Conservation (phyloP, 2,329 filamentous ascomycete species). For the Sclerotinia minor region DNA sequence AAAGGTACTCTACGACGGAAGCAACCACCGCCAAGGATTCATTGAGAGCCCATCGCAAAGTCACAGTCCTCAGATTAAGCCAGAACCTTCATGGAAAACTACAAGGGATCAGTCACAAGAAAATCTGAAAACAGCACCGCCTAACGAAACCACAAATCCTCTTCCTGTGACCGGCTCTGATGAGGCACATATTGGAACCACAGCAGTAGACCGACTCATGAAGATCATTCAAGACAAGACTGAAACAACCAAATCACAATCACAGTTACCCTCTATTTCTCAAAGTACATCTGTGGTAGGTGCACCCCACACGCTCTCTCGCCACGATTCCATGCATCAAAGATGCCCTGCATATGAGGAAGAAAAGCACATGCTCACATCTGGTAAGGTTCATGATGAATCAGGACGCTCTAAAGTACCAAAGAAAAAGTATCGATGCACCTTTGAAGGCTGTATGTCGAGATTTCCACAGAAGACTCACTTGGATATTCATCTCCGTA, state of each 20-base stretch:
- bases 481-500: slow-evolving; percentile 82
- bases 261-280: slow-evolving; percentile 31
- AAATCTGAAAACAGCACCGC: background rate
- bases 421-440: slow-evolving; percentile 71
- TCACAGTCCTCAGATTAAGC: slow-evolving; percentile 44
- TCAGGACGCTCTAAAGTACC: slow-evolving; percentile 23
- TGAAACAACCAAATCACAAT: slow-evolving; percentile 43
- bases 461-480: slow-evolving; percentile 91
- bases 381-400: slow-evolving; percentile 32
- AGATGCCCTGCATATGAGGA: slow-evolving; percentile 21
- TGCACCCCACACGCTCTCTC: slow-evolving; percentile 41
- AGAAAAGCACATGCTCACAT: slow-evolving; percentile 34
- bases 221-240: slow-evolving; percentile 76
- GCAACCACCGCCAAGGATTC: slow-evolving; percentile 40
- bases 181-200: slow-evolving; percentile 65
- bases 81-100: slow-evolving; percentile 38
- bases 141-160: slow-evolving; percentile 26
- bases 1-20: slow-evolving; percentile 38
- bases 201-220: slow-evolving; percentile 85
- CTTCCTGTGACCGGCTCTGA: slow-evolving; percentile 22
- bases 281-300: slow-evolving; percentile 36
- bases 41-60: slow-evolving; percentile 39
- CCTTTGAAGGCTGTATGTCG: slow-evolving; percentile 72
- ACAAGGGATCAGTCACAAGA: slow-evolving; percentile 13
- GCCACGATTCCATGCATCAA: slow-evolving; percentile 21